A percentile compares a stretch with the other conserved stretches of the same genome.
phyloP scores from a whole-genome alignment of 306 rosid genomes.

The Ochetophila trinervis region DNA sequence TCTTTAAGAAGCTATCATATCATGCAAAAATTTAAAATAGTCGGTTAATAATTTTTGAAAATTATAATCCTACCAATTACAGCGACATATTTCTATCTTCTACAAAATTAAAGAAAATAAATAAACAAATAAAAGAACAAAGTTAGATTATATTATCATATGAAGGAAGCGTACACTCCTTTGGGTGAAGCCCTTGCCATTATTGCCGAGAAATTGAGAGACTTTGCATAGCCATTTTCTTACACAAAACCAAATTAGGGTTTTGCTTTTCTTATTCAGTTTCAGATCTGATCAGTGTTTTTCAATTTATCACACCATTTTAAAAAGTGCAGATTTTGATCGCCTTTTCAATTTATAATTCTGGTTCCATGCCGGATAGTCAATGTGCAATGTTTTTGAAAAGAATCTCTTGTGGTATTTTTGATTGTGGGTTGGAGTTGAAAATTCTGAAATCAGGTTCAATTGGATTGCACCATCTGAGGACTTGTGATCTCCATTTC shows the following conservation, averaged over 20 bases:
- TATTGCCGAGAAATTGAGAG: constrained; percentile 15
- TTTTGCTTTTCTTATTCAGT: constrained; percentile 30
- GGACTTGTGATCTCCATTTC: constrained; percentile 34
- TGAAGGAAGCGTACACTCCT: constrained; percentile 19
- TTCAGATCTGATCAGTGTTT: constrained; percentile 54
- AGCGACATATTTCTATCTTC: constrained; percentile 10
- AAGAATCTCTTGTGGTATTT: not conserved
- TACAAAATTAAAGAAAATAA: not conserved
- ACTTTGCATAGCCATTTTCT: constrained; percentile 14
- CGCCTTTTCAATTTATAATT: not conserved
- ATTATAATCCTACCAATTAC: constrained; percentile 20
- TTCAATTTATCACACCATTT: constrained; percentile 9
- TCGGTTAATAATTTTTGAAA: constrained; percentile 50
- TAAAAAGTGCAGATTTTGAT: constrained; percentile 35
- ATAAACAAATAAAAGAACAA: not conserved
- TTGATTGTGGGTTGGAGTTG: constrained; percentile 13
- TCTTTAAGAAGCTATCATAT: no score
- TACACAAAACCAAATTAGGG: constrained; percentile 29
- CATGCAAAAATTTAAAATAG: constrained; percentile 12
- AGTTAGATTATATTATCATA: not conserved
- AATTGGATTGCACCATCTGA: constrained; percentile 31
- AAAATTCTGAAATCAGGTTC: not conserved
- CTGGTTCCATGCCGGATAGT: not conserved
- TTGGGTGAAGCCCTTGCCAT: constrained; percentile 34
- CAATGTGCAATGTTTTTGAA: not conserved